Base-by-base conservation (phyloP, 2,329 filamentous ascomycete species). In the Fusarium floridanum region DNA sequence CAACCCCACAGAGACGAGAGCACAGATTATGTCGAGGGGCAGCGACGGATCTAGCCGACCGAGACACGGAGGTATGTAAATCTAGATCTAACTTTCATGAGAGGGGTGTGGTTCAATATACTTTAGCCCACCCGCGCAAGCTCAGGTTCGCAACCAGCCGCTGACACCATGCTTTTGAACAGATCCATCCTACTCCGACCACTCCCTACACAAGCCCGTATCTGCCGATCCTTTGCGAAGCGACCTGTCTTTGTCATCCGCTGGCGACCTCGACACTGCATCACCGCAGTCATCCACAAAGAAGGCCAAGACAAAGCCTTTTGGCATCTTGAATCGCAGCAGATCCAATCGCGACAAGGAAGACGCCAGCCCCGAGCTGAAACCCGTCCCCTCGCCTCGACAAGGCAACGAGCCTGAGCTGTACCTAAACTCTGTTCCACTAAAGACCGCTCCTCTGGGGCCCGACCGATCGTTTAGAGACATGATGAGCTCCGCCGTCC, bases 401-500 rank as follows among this genome's bases (percentile, higher is more conserved):
- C 78, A 53, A 45, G 67, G 77, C 9, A 78, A 76, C 70, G 80
- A 80, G 55, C 76, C 77, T 59, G 74, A 81, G 45, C 37, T 77
- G 6, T 67, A 80, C 63, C 81, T 83, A 55, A 80, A 78, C 65
- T 76, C 77, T 37, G 72, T 80, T 10, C 77, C 82, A 39, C 84
- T 91, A 62, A 92, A 88, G 80, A 91, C 92, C 1, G 90, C 93
- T 11, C 91, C 92, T 2, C 82, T 91, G 37, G 88, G 83, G 41
- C 89, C 90, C 76, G 94, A 95, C 66, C 89, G 91, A 76, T 88
- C 91, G 4, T 91, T 92, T 77, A 89, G 90, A 75, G 89, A 92
- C 53, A 92, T 92, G 84, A 92, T 94, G 86, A 86, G 85, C 72
- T 90, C 92, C 34, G 87, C 88, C 27, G 82, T 88, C 65, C 89